Base-by-base conservation (phyloP, 2,329 filamentous ascomycete genomes). In the Aspergillus sp. region DNA sequence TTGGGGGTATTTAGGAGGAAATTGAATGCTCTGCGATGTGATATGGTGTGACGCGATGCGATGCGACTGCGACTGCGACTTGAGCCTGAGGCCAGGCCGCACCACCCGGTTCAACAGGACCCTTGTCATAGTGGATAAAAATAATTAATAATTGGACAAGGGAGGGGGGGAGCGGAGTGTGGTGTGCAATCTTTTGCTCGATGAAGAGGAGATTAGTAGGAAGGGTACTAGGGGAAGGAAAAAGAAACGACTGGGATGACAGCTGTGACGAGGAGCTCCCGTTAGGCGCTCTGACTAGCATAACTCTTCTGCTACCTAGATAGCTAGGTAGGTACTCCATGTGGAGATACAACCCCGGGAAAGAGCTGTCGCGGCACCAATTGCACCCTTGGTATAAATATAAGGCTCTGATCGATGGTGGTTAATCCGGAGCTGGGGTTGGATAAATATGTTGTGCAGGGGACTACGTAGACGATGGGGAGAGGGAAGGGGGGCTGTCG, bases 61-160 rank as follows among this genome's bases (percentile, higher is more conserved):
- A 28, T 28, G 25, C 25, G 25, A 28, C 25, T 28, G 25, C 13
- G 5, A 41, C 34, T 41, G 34, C 9, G 34, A 28, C 30, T 31
- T 54, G 51, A 46, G 34, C 34, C 34, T 41, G 34, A 41, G 34
- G 34, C 34, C 34, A 41, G 34, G 34, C 34, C 34, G 34, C 25
- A 23, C 30, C 51, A 49, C 15, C 45, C 60, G 60, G 51, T 31
- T 53, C 50, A 62, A 59, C 57, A 48, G 23, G 51, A 59, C 13
- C 52, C 51, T 47, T n/a, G 52, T 52, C 41, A 51, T 51, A 55
- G 23, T 13, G 4, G n/a, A 34, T 30, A 54, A 43, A 25, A 54
- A 45, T 31, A 31, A 45, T n/a, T 19, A 48, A 48, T 48, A 48
- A 48, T 48, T 48, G n/a, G 19, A 25, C 23, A 41, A 41, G 34